Conservation (phyloP, 176 grass and related monocot species). For the Guadua angustifolia region DNA sequence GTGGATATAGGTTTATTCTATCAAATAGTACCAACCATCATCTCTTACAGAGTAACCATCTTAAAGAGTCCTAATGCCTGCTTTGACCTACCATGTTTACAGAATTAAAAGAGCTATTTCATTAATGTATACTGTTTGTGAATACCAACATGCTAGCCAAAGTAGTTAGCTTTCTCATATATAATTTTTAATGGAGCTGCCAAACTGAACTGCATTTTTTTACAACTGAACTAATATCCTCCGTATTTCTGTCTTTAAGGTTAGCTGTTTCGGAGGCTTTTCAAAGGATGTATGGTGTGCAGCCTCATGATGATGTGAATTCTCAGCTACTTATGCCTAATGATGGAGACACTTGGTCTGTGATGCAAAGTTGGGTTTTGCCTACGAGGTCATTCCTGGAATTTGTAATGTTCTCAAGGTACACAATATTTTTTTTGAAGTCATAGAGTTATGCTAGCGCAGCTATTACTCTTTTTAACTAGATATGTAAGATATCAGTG, state of each 20-base stretch:
- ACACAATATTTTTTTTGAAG: slow-evolving; percentile 13
- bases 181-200: slow-evolving; percentile 5
- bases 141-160: background rate
- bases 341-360: slow-evolving; percentile 82
- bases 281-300: slow-evolving; percentile 83
- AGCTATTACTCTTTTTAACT: slow-evolving; percentile 1
- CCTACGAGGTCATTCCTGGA: slow-evolving; percentile 91
- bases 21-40: slow-evolving; percentile 12
- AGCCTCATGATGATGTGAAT: slow-evolving; percentile 64
- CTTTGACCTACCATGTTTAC: slow-evolving; percentile 21
- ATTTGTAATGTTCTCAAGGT: slow-evolving; percentile 99
- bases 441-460: background rate
- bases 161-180: slow-evolving; percentile 7
- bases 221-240: slow-evolving; percentile 37
- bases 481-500: background rate
- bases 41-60: slow-evolving; percentile 17
- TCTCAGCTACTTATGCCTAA: slow-evolving; percentile 73
- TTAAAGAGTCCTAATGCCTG: background rate
- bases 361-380: slow-evolving; percentile 96
- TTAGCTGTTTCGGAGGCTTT: slow-evolving; percentile 67
- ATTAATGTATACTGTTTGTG: background rate
- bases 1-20: background rate
- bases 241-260: slow-evolving; percentile 54
- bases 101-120: slow-evolving; percentile 5
- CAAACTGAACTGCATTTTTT: slow-evolving; percentile 18